Evolutionary conservation across 1,139 yeast species (phyloP), one percentile per base, ranked within the genome.

Genomic region (Suhomyces choctaworum): DNA sequence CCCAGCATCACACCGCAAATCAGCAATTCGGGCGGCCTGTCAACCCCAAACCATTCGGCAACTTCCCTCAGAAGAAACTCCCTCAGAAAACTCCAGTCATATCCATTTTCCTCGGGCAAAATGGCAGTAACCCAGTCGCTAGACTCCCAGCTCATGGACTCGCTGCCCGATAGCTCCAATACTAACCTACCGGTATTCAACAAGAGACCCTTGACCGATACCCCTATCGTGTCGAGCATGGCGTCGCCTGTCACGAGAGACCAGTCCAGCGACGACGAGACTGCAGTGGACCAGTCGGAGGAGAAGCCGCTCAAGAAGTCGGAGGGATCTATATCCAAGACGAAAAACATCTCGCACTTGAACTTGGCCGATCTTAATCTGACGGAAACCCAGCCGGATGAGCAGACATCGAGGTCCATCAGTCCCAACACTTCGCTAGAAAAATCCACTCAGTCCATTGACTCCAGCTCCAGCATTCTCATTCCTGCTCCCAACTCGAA

Each of bases 161-260:
- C 7, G 8, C 22, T 25, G 1, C 25, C 28, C 2, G 35, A 22
- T 6, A 31, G 32, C 8, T 45, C 49, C 9, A 46, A 28, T 25
- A 41, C 55, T 2, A 48, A 54, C 26, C 60, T 76, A 29, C 85
- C 87, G 0, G 80, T 67, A 39, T 82, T 82, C 56, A 78, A 82
- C 52, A 79, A 76, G 55, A 64, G 88, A 30, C 89, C 90, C 0
- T 60, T 79, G 37, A 80, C 82, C 28, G 90, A 82, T 52, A 82
- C 90, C 0, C 90, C 90, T 0, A 69, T 80, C 3, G 77, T 74
- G 4, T 78, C 84, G 24, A 61, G 69, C 9, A 60, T 66, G 42
- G 66, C 76, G 1, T 78, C 85, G 1, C 88, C 88, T 0, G 56
- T 58, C 16, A 60, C 62, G 16, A 49, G 57, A 24, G 63, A 55